Percentiles rank a stretch among this genome's conserved stretches.
phyloP scores from a whole-genome alignment of 2,329 filamentous ascomycete genomes.

The Thielaviopsis musarum region DNA sequence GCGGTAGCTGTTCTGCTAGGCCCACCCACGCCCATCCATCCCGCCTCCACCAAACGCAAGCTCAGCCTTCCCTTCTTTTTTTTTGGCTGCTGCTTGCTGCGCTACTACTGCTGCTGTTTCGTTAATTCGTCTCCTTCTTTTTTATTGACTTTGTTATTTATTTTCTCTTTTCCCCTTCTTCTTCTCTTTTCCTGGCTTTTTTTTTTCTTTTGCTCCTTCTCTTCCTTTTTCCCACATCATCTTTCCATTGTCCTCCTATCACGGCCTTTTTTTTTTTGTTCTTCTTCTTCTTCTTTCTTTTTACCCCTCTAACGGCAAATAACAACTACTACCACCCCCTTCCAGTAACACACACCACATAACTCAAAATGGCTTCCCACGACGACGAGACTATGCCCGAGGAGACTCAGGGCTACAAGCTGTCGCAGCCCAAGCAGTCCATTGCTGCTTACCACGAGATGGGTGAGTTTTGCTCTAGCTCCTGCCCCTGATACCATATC shows the following conservation, averaged over 20 bases:
- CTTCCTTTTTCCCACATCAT: not conserved
- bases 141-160: slow-evolving; percentile 1
- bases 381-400: slow-evolving; percentile 73
- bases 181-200: not conserved
- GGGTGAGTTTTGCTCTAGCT: slow-evolving; percentile 41
- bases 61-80: not conserved
- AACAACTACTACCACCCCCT: not conserved
- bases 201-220: not conserved
- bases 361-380: slow-evolving; percentile 44
- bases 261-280: not conserved
- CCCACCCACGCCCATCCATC: not conserved
- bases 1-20: too few species aligned
- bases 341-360: not conserved
- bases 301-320: not conserved
- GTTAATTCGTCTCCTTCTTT: not conserved
- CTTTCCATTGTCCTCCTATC: not conserved
- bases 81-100: not conserved
- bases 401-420: slow-evolving; percentile 91
- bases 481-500: not conserved
- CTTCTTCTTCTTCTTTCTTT: slow-evolving; percentile 4
- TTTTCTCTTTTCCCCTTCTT: slow-evolving; percentile 1
- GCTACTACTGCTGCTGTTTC: not conserved
- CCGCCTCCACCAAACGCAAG: not conserved
- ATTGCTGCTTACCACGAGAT: slow-evolving; percentile 87
- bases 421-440: slow-evolving; percentile 91